A percentile compares a stretch with the other conserved stretches of the same genome.
Evolutionary conservation across 495 filamentous ascomycete genomes (phyloP).

Genomic region (Peziza echinospora): DNA sequence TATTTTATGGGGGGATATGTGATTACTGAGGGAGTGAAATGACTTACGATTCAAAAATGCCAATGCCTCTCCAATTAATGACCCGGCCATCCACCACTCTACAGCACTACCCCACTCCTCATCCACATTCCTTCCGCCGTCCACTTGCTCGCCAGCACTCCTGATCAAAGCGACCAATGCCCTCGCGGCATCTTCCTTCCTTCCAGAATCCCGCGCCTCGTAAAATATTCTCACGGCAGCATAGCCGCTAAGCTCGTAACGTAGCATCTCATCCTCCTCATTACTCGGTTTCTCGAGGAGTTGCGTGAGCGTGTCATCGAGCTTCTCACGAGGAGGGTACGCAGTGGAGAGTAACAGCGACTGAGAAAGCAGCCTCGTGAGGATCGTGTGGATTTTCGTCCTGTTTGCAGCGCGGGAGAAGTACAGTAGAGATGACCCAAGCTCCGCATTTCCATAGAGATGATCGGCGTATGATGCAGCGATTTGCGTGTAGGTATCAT

Average conservation of each 20-base stretch:
- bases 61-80: slow-evolving; percentile 11
- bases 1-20: not conserved
- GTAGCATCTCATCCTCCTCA: slow-evolving; percentile 10
- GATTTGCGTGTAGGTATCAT: slow-evolving; percentile 10
- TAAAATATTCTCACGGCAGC: slow-evolving; percentile 15
- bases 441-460: slow-evolving; percentile 10
- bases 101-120: slow-evolving; percentile 14
- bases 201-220: slow-evolving; percentile 6
- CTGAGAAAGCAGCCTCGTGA: slow-evolving; percentile 8
- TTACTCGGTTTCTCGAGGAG: slow-evolving; percentile 13
- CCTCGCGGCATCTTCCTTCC: slow-evolving; percentile 1
- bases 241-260: slow-evolving; percentile 18
- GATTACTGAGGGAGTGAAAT: not conserved
- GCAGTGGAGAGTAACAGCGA: slow-evolving; percentile 12
- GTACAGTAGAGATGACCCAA: slow-evolving; percentile 16
- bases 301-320: slow-evolving; percentile 7
- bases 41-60: slow-evolving; percentile 3
- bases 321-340: slow-evolving; percentile 3
- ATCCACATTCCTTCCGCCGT: slow-evolving; percentile 13
- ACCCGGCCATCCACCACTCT: slow-evolving; percentile 11
- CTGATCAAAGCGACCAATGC: slow-evolving; percentile 17
- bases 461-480: slow-evolving; percentile 13
- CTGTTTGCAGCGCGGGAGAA: slow-evolving; percentile 14
- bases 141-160: slow-evolving; percentile 14
- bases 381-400: slow-evolving; percentile 7